Percentiles rank a stretch among this genome's conserved stretches.
Evolutionary conservation across 768 basidiomycete species (phyloP).

Genomic region (Neoboletus subvelutipes): DNA sequence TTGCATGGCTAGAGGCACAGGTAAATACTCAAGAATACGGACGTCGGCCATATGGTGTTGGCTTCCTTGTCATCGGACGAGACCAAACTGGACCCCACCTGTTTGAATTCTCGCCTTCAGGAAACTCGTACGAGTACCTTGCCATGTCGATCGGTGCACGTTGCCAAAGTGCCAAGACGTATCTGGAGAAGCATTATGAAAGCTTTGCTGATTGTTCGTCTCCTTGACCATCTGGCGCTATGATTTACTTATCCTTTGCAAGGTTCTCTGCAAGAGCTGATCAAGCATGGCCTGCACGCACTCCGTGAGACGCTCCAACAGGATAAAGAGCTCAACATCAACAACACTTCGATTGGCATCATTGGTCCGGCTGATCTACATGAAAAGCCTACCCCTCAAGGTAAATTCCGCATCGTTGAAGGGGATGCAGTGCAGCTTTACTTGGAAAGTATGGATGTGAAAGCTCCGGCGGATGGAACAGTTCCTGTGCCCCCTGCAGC

Average conservation of each 20-base stretch:
- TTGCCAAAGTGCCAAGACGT: slow-evolving; percentile 98
- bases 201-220: slow-evolving; percentile 79
- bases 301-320: slow-evolving; percentile 97
- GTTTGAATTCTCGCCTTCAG: slow-evolving; percentile 97
- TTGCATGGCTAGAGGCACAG: slow-evolving; percentile 74
- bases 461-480: slow-evolving; percentile 48
- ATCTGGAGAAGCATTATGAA: slow-evolving; percentile 92
- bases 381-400: slow-evolving; percentile 53
- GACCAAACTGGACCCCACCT: slow-evolving; percentile 98
- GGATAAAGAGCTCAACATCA: slow-evolving; percentile 90
- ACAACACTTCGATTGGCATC: slow-evolving; percentile 95
- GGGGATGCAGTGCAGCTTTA: slow-evolving; percentile 74
- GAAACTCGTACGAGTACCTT: slow-evolving; percentile 95
- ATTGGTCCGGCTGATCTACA: slow-evolving; percentile 69
- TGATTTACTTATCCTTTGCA: slow-evolving; percentile 1
- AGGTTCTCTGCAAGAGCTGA: slow-evolving; percentile 85
- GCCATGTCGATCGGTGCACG: slow-evolving; percentile 99
- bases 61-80: slow-evolving; percentile 94
- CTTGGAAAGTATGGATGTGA: slow-evolving; percentile 75
- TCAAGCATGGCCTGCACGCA: slow-evolving; percentile 92
- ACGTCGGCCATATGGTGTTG: slow-evolving; percentile 95
- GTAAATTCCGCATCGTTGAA: slow-evolving; percentile 85
- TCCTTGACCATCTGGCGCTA: neutral
- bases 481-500: slow-evolving; percentile 39
- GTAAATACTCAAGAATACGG: slow-evolving; percentile 99